Evolutionary conservation across 805 yeast species (phyloP), one percentile per base, ranked within the genome.

Genomic region (Yarrowia keelungensis): DNA sequence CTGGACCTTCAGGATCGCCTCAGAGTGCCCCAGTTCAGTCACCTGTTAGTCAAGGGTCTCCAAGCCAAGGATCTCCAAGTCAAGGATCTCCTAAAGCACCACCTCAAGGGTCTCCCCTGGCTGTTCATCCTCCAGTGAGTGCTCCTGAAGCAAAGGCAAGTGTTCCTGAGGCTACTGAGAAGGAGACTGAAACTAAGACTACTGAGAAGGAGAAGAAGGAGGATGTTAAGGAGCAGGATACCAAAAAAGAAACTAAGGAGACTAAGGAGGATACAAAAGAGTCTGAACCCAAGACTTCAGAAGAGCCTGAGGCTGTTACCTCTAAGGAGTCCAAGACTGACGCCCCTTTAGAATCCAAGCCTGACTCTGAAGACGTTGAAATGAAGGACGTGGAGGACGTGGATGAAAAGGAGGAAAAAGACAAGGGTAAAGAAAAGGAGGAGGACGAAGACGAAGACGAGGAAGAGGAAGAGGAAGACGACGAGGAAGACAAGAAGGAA

Each of bases 371-470:
- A 35, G 64, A 56, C 16, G 56, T 51, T 5, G 49, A 71, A 3
- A 22, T 22, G 45, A 39, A 39, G 45, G 45, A 53, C 14, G 59
- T 14, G 14, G 45, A 53, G 5, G 47, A 43, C 2, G 49, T 7
- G 26, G 16, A 45, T 19, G 47, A 8, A 0, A 43, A 16, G 12
- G 56, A 51, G 59, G 35, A 19, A 7, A 19, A 5, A 70, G 72
- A 79, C 75, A 70, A 78, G 75, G 74, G 82, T 70, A 75, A 76
- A 70, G 72, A 74, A 62, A 76, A 77, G 56, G 71, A 73, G 36
- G 69, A 47, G 61, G 70, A 65, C 16, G 22, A 67, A 58, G 62
- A 64, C 65, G 65, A 68, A 71, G 50, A 71, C 1, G 16, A 19
- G 12, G 16, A 38, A 35, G 35, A 38, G 35, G 35, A 16, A 1